Evolutionary conservation across 306 rosid species (phyloP).

Genomic region (Alnus rubra): DNA sequence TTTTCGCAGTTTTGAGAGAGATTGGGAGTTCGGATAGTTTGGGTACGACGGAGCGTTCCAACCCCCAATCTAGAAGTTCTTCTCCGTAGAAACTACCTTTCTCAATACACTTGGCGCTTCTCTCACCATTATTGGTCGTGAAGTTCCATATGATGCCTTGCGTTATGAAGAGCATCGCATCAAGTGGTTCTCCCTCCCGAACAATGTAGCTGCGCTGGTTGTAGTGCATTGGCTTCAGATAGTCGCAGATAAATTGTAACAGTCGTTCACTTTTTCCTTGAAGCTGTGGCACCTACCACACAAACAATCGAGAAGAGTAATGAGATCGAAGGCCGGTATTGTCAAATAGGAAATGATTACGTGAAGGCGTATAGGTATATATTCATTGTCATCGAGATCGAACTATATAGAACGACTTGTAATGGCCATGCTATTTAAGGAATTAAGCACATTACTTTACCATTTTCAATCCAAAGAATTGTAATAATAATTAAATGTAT

Average conservation of each 20-base stretch:
- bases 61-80: slow-evolving; percentile 67
- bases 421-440: no score
- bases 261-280: not conserved
- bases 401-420: no score
- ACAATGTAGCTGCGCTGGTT: not conserved
- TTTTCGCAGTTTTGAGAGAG: slow-evolving; percentile 41
- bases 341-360: no score
- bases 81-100: slow-evolving; percentile 68
- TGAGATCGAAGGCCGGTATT: no score
- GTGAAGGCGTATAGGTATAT: no score
- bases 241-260: not conserved
- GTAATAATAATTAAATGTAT: no score
- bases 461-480: no score
- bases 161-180: not conserved
- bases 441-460: no score
- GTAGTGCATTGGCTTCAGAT: not conserved
- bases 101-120: not conserved
- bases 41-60: slow-evolving; percentile 26
- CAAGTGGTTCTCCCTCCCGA: not conserved
- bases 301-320: no score
- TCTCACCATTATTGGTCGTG: not conserved
- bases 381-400: no score
- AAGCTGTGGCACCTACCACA: not conserved
- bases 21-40: slow-evolving; percentile 30
- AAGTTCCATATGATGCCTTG: slow-evolving; percentile 3